phyloP scores from a whole-genome alignment of 1,139 yeast genomes.

The Yamadazyma songkhlaensis region DNA sequence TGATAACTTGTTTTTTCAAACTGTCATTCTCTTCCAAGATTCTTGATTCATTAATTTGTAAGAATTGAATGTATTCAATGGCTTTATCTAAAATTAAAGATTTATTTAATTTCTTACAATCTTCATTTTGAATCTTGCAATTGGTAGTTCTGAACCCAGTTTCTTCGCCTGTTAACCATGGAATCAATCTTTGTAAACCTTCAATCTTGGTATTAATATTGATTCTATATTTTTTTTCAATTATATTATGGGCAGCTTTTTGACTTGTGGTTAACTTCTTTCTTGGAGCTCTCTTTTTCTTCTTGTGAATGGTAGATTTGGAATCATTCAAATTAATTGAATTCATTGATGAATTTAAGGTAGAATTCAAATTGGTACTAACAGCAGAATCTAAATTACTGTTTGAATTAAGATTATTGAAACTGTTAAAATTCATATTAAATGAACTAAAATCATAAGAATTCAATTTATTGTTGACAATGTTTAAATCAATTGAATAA shows the following conservation, averaged over 20 bases:
- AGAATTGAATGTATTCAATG: slow-evolving; percentile 51
- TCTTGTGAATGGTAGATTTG: slow-evolving; percentile 1
- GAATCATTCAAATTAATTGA: neutral
- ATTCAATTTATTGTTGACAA: slow-evolving; percentile 11
- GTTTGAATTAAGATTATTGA: neutral
- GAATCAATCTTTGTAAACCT: slow-evolving; percentile 60
- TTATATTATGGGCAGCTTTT: slow-evolving; percentile 69
- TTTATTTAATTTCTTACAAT: slow-evolving; percentile 47
- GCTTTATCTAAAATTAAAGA: slow-evolving; percentile 67
- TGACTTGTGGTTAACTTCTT: slow-evolving; percentile 59
- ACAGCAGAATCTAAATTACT: neutral
- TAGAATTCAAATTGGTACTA: neutral
- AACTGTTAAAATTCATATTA: neutral
- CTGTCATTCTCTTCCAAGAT: slow-evolving; percentile 10
- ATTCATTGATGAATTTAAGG: neutral
- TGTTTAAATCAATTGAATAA: slow-evolving; percentile 9
- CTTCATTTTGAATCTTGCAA: slow-evolving; percentile 15
- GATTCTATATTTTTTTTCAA: slow-evolving; percentile 68
- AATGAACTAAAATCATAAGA: neutral
- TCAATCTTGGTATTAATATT: slow-evolving; percentile 73
- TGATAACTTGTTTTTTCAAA: slow-evolving; percentile 7
- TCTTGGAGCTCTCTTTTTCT: slow-evolving; percentile 47
- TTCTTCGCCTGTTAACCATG: slow-evolving; percentile 58
- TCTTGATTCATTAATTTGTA: slow-evolving; percentile 11
- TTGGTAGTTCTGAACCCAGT: slow-evolving; percentile 52